phyloP scores from a whole-genome alignment of 2,329 filamentous ascomycete species.

The Cordyceps sp. region DNA sequence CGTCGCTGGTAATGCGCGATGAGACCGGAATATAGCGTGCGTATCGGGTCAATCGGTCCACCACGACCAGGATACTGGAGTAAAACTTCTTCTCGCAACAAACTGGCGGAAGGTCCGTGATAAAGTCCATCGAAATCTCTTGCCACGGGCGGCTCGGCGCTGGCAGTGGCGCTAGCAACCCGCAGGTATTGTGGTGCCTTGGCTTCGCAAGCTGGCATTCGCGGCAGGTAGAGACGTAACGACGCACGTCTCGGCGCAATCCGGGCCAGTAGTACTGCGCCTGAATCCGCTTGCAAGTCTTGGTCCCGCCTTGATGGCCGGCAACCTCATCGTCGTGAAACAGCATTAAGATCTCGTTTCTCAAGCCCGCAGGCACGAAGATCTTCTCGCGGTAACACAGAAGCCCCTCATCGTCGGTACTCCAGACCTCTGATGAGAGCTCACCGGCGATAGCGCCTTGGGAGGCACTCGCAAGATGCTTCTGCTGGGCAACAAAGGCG shows the following conservation, averaged over 20 bases:
- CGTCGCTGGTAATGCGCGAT: neutral
- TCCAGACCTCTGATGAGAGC: neutral
- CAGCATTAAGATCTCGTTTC: neutral
- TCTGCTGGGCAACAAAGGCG: neutral
- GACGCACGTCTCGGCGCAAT: neutral
- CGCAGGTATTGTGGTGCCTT: neutral
- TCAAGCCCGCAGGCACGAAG: neutral
- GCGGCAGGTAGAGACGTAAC: neutral
- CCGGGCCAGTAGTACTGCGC: neutral
- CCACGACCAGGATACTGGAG: too few relatives aligned
- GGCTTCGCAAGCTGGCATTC: neutral
- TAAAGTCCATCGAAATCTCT: neutral
- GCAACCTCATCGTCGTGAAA: neutral
- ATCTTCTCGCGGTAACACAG: neutral
- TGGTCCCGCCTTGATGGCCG: neutral
- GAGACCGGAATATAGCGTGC: neutral
- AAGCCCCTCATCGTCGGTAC: neutral
- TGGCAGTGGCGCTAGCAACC: neutral
- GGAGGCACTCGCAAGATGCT: neutral
- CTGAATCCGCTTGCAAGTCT: neutral
- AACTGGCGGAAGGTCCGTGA: neutral
- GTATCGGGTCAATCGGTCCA: neutral
- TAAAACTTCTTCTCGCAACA: neutral
- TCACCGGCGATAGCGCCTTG: neutral
- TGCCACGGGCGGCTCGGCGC: neutral